Conservation (phyloP, 2,329 filamentous ascomycete genomes). For the Penicillium glabrum region DNA sequence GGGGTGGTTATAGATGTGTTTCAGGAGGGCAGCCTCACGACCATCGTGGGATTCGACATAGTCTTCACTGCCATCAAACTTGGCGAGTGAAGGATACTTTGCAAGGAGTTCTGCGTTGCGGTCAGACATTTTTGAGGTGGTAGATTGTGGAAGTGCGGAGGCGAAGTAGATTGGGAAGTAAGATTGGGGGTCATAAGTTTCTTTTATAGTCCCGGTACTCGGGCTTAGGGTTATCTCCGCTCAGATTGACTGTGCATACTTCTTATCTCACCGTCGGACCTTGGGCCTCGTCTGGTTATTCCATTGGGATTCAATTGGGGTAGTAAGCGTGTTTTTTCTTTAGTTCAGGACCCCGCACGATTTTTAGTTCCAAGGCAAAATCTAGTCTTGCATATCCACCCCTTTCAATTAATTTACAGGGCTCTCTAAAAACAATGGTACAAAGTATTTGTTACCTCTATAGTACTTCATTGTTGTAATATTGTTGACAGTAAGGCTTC, state of each 20-base stretch:
- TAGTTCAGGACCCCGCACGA: not conserved
- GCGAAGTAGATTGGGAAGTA: not conserved
- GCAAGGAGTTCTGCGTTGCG: not conserved
- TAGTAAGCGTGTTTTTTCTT: not conserved
- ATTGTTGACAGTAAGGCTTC: no score
- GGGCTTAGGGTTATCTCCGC: not conserved
- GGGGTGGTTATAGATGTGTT: conserved; percentile 11
- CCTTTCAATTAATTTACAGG: not conserved
- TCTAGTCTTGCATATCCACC: not conserved
- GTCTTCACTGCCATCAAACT: not conserved
- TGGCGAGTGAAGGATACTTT: conserved; percentile 6
- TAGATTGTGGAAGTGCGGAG: not conserved
- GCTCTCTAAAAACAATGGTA: not conserved
- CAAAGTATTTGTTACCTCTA: rapidly evolving
- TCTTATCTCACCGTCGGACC: not conserved
- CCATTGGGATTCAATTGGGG: not conserved
- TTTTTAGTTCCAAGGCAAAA: not conserved
- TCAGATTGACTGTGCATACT: not conserved
- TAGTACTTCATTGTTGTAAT: no score
- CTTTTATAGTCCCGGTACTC: not conserved
- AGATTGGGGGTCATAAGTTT: not conserved
- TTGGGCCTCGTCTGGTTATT: not conserved
- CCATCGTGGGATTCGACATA: conserved; percentile 14
- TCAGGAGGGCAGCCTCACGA: conserved; percentile 10
- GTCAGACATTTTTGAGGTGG: not conserved